Percentiles rank a stretch among this genome's conserved stretches.
Evolutionary conservation across 1,284 basidiomycete genomes (phyloP).

Genomic region (Ganoderma lingzhi): DNA sequence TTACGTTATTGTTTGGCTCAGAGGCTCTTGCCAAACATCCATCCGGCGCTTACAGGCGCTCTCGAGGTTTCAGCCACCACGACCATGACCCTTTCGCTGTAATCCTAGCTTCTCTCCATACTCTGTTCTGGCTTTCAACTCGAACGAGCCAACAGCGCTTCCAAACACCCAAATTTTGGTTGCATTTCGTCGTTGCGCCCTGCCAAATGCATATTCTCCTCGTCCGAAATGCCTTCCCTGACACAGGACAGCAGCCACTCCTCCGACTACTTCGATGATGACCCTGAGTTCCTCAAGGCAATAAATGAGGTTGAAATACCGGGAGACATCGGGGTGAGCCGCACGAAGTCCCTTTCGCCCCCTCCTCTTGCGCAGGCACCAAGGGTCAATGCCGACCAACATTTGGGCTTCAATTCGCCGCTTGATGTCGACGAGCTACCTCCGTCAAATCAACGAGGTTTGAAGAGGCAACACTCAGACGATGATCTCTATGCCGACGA

Average conservation of each 20-base stretch:
- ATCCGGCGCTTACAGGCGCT: conserved; percentile 1
- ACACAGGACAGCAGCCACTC: conserved; percentile 42
- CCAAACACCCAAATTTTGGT: no score
- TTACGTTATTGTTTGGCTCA: conserved; percentile 28
- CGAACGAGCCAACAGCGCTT: no score
- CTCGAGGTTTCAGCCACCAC: neutral
- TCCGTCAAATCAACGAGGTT: conserved; percentile 23
- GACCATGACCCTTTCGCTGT: neutral
- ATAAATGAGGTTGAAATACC: conserved; percentile 56
- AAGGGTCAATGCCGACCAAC: neutral
- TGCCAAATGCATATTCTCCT: neutral
- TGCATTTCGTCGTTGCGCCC: no score
- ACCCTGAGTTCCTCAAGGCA: conserved; percentile 61
- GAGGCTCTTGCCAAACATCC: conserved; percentile 34
- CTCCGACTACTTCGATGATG: conserved; percentile 67
- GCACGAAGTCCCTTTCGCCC: conserved; percentile 1
- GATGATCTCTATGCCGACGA: conserved; percentile 32
- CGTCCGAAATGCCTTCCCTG: conserved; percentile 17
- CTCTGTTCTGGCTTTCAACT: neutral
- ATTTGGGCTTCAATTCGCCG: neutral
- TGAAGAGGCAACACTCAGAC: conserved; percentile 36
- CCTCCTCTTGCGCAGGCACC: conserved; percentile 22
- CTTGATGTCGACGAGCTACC: conserved; percentile 22
- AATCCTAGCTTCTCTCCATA: neutral
- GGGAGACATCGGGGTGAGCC: conserved; percentile 45